Evolutionary conservation across 164 flowering plant species (phyloP).

Genomic region (Vitis riparia): DNA sequence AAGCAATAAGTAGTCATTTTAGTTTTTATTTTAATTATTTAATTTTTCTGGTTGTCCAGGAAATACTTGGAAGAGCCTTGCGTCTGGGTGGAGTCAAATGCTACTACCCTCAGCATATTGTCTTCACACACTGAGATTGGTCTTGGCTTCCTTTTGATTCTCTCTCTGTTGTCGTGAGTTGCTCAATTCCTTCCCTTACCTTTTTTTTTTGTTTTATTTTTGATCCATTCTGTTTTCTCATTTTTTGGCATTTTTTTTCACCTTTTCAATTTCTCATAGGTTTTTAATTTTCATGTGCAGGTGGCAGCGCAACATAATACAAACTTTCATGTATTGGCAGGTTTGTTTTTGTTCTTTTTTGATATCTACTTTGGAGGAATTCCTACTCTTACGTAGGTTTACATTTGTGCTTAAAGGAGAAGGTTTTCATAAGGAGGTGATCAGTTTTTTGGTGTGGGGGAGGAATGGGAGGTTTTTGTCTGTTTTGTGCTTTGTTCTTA

Average conservation of each 20-base stretch:
- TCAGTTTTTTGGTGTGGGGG: too few relatives aligned
- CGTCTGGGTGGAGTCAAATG: constrained; percentile 94
- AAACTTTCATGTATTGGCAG: constrained; percentile 99
- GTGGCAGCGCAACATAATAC: constrained; percentile 95
- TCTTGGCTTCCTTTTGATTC: constrained; percentile 77
- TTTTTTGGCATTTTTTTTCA: too few relatives aligned
- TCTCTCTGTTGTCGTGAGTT: constrained; percentile 89
- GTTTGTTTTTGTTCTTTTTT: constrained; percentile 29
- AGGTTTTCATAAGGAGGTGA: too few relatives aligned
- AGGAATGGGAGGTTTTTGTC: too few relatives aligned
- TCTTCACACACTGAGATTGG: constrained; percentile 94
- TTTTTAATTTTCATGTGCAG: constrained; percentile 38
- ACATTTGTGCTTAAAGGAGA: too few relatives aligned
- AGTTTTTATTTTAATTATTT: too few relatives aligned
- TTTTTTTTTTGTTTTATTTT: neutral
- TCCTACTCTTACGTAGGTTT: too few relatives aligned
- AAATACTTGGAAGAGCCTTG: constrained; percentile 93
- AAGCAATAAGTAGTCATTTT: too few relatives aligned
- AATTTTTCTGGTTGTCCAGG: constrained; percentile 38
- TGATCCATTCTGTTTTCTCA: neutral
- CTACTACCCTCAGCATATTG: constrained; percentile 77
- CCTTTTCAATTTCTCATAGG: too few relatives aligned
- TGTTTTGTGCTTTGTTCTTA: too few relatives aligned
- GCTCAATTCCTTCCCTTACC: neutral
- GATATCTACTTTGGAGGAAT: too few relatives aligned